phyloP scores from a whole-genome alignment of 2,329 filamentous ascomycete genomes.

The Simplicillium sp. region DNA sequence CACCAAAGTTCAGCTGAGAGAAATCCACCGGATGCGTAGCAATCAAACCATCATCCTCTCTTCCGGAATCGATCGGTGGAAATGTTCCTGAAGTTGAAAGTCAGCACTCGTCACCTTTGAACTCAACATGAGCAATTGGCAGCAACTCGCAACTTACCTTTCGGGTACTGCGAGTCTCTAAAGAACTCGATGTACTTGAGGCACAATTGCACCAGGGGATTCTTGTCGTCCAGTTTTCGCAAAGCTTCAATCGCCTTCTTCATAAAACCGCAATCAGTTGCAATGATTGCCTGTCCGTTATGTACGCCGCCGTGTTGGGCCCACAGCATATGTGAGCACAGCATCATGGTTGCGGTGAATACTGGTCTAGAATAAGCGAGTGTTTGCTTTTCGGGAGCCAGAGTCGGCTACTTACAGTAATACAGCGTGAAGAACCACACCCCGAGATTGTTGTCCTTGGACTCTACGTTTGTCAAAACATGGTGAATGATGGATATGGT shows the following conservation, averaged over 20 bases:
- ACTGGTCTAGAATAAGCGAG: background rate
- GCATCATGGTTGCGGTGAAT: conserved; percentile 4
- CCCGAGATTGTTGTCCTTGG: conserved; percentile 12
- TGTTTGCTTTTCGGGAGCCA: background rate
- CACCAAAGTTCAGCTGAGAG: too few relatives aligned
- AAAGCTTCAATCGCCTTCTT: conserved; percentile 3
- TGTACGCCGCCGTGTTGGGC: conserved; percentile 1
- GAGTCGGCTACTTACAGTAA: conserved; percentile 13
- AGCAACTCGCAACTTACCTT: background rate
- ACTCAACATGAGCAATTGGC: background rate
- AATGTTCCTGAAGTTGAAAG: too few relatives aligned
- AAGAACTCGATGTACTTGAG: conserved; percentile 5
- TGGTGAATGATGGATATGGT: conserved; percentile 13
- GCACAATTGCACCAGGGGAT: conserved; percentile 3
- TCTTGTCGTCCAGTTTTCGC: conserved; percentile 3
- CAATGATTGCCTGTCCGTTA: background rate
- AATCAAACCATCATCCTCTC: too few relatives aligned
- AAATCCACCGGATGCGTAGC: too few relatives aligned
- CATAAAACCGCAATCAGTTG: background rate
- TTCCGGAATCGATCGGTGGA: too few relatives aligned
- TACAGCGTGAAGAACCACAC: conserved; percentile 22
- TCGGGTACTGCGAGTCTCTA: conserved; percentile 1
- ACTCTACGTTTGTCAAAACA: conserved; percentile 3
- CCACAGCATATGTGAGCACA: conserved; percentile 3
- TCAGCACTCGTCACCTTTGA: background rate